phyloP scores from a whole-genome alignment of 257 asterid genomes.

The Fraxinus americana region DNA sequence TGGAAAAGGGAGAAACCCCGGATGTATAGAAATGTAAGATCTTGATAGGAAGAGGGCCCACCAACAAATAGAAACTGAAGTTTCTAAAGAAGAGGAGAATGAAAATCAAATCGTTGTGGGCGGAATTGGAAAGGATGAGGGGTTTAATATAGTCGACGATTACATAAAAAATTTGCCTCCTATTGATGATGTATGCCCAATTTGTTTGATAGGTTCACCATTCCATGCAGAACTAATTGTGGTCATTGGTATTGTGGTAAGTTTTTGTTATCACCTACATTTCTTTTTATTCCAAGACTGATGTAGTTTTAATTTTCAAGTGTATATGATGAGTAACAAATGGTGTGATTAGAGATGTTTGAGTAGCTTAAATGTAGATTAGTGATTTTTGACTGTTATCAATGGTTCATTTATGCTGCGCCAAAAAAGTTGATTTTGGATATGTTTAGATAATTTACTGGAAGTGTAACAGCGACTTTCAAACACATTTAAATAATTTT shows the following conservation, averaged over 20 bases:
- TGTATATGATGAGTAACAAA: no score
- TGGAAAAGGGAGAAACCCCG: not conserved
- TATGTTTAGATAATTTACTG: no score
- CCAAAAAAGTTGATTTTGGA: no score
- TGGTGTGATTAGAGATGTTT: no score
- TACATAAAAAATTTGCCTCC: constrained; percentile 35
- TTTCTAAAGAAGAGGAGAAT: not conserved
- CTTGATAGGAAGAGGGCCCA: not conserved
- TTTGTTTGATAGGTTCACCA: constrained; percentile 57
- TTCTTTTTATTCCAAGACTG: not conserved
- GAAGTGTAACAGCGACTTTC: no score
- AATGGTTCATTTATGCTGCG: not conserved
- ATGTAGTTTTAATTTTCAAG: not conserved
- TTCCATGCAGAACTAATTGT: constrained; percentile 61
- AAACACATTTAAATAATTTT: no score
- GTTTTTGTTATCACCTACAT: not conserved
- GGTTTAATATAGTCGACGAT: constrained; percentile 12
- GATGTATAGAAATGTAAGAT: constrained; percentile 16
- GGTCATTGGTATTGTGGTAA: constrained; percentile 73
- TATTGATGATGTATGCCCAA: constrained; percentile 63
- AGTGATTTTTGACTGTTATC: no score
- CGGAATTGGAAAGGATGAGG: not conserved
- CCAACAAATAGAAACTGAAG: constrained; percentile 20
- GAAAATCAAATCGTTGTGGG: constrained; percentile 4
- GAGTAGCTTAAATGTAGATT: no score